Evolutionary conservation across 345 rosid species (phyloP).

Genomic region (Populus nigra): DNA sequence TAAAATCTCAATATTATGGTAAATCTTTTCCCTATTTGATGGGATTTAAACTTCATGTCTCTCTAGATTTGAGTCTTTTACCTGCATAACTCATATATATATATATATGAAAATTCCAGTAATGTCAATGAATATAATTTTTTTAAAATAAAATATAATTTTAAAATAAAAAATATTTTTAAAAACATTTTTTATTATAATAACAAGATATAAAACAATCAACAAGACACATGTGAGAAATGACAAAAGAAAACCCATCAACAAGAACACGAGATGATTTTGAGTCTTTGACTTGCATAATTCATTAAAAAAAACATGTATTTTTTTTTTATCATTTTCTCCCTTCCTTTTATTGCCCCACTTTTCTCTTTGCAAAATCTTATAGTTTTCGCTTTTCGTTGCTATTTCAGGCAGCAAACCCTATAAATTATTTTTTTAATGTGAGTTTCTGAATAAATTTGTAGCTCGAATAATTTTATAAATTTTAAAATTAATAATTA

Average conservation of each 20-base stretch:
- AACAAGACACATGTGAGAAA: too few relatives aligned
- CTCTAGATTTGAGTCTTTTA: conserved; percentile 3
- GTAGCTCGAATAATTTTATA: fast-evolving
- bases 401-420: conserved; percentile 42
- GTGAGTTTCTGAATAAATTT: too few relatives aligned
- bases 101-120: too few relatives aligned
- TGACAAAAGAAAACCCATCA: too few relatives aligned
- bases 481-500: too few relatives aligned
- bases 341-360: conserved; percentile 20
- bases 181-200: too few relatives aligned
- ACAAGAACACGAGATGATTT: too few relatives aligned
- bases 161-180: too few relatives aligned
- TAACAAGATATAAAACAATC: too few relatives aligned
- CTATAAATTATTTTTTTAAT: not conserved
- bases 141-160: too few relatives aligned
- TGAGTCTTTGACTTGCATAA: not conserved
- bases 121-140: too few relatives aligned
- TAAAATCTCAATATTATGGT: not conserved
- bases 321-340: not conserved
- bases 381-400: conserved; percentile 42
- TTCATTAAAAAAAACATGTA: conserved; percentile 1
- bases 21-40: conserved; percentile 11
- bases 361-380: conserved; percentile 42
- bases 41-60: conserved; percentile 23
- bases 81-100: not conserved